Evolutionary conservation across 495 filamentous ascomycete genomes (phyloP).

Genomic region (Elaphomyces granulatus): DNA sequence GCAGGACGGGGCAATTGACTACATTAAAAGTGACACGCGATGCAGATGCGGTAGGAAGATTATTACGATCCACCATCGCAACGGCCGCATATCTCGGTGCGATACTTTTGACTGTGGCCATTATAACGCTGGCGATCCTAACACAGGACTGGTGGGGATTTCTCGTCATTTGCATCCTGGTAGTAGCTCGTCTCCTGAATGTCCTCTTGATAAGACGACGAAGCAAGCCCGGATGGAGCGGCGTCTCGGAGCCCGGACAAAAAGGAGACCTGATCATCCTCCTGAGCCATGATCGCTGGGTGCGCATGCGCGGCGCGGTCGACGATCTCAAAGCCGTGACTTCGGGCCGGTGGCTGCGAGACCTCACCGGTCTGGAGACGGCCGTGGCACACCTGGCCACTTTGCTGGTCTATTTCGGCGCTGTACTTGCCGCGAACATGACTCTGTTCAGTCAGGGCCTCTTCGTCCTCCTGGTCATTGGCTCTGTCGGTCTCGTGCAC

Average conservation of each 20-base stretch:
- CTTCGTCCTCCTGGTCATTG: slow-evolving; percentile 33
- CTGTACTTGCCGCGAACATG: slow-evolving; percentile 36
- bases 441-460: slow-evolving; percentile 32
- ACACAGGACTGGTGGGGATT: slow-evolving; percentile 40
- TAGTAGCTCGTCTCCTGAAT: slow-evolving; percentile 40
- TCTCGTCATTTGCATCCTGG: slow-evolving; percentile 27
- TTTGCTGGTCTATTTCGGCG: slow-evolving; percentile 39
- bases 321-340: slow-evolving; percentile 46
- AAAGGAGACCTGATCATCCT: slow-evolving; percentile 27
- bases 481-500: slow-evolving; percentile 34
- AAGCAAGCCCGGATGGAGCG: slow-evolving; percentile 19
- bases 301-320: slow-evolving; percentile 36
- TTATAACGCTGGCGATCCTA: slow-evolving; percentile 25
- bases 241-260: slow-evolving; percentile 20
- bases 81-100: slow-evolving; percentile 22
- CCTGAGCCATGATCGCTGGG: slow-evolving; percentile 27
- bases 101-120: slow-evolving; percentile 26
- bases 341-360: slow-evolving; percentile 38
- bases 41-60: neutral
- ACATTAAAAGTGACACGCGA: slow-evolving; percentile 26
- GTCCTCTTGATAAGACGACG: slow-evolving; percentile 34
- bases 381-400: slow-evolving; percentile 33
- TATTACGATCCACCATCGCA: neutral
- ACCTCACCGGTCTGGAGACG: slow-evolving; percentile 35
- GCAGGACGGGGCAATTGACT: slow-evolving; percentile 28